Percentiles rank a stretch among this genome's conserved stretches.
Conservation (phyloP, 495 filamentous ascomycete species). For the Xylaria telfairii region DNA sequence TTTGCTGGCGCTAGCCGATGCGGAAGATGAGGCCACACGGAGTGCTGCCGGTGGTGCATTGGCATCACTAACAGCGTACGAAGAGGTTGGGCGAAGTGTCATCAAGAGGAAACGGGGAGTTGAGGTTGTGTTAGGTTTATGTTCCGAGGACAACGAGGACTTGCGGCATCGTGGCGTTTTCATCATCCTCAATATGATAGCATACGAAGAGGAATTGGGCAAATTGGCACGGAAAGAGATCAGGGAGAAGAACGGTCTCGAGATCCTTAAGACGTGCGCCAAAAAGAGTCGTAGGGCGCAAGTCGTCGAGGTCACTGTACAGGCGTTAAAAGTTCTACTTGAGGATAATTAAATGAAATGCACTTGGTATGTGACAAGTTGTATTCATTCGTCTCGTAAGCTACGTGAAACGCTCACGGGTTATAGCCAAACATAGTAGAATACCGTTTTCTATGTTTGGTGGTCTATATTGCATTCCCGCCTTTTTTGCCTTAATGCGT, state of each 20-base stretch:
- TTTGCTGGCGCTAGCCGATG: conserved; percentile 83
- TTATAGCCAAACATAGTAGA: neutral
- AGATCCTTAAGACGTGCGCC: conserved; percentile 65
- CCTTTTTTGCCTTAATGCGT: neutral
- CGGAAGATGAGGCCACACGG: conserved; percentile 78
- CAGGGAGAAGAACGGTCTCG: conserved; percentile 59
- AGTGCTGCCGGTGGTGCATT: conserved; percentile 87
- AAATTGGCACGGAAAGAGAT: conserved; percentile 54
- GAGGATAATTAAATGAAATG: conserved; percentile 38
- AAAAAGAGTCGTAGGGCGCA: conserved; percentile 68
- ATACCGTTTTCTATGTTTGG: neutral
- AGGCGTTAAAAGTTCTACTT: conserved; percentile 66
- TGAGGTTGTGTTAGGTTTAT: conserved; percentile 73
- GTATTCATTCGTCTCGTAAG: neutral
- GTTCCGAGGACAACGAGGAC: conserved; percentile 75
- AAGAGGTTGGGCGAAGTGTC: conserved; percentile 71
- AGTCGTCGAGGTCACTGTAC: conserved; percentile 67
- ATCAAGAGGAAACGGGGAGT: conserved; percentile 72
- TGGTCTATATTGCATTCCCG: neutral
- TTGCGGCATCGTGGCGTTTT: conserved; percentile 80
- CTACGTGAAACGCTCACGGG: neutral
- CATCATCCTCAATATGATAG: conserved; percentile 69
- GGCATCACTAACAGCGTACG: conserved; percentile 80
- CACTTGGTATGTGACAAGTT: neutral
- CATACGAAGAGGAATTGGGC: conserved; percentile 58